phyloP scores from a whole-genome alignment of 352 stramenopile genomes.

The Globisporangium viniferum region DNA sequence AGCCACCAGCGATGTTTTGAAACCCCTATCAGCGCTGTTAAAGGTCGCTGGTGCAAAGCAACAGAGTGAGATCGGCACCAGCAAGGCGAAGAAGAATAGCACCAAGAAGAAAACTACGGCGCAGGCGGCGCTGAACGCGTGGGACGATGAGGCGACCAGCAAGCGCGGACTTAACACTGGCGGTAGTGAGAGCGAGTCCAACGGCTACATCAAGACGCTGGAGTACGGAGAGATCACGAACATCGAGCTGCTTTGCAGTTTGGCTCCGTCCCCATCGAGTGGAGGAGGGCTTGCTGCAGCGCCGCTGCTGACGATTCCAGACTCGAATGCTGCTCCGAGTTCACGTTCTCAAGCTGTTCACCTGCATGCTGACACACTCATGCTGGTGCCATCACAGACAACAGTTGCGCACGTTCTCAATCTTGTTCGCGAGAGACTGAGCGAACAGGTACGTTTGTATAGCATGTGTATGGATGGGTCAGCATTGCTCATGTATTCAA shows the following conservation, averaged over 20 bases:
- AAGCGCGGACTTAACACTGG: not conserved
- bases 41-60: constrained; percentile 9
- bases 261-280: constrained; percentile 21
- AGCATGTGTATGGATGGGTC: not conserved
- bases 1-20: not conserved
- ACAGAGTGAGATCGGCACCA: constrained; percentile 26
- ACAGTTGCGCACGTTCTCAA: constrained; percentile 17
- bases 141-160: constrained; percentile 9
- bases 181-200: not conserved
- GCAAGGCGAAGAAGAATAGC: constrained; percentile 32
- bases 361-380: constrained; percentile 38
- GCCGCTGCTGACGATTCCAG: constrained; percentile 36
- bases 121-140: constrained; percentile 12
- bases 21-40: not conserved
- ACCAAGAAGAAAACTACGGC: constrained; percentile 22
- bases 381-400: constrained; percentile 27
- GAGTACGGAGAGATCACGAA: constrained; percentile 56
- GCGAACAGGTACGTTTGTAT: constrained; percentile 17
- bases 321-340: not conserved
- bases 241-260: constrained; percentile 40
- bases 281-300: constrained; percentile 7
- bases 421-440: constrained; percentile 14
- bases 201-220: constrained; percentile 28
- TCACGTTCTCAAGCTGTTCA: constrained; percentile 7
- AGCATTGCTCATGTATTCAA: too few relatives aligned